A percentile compares a stretch with the other conserved stretches of the same genome.
Evolutionary conservation across 163 green algal species (phyloP).

Genomic region (Scenedesmus sp.): DNA sequence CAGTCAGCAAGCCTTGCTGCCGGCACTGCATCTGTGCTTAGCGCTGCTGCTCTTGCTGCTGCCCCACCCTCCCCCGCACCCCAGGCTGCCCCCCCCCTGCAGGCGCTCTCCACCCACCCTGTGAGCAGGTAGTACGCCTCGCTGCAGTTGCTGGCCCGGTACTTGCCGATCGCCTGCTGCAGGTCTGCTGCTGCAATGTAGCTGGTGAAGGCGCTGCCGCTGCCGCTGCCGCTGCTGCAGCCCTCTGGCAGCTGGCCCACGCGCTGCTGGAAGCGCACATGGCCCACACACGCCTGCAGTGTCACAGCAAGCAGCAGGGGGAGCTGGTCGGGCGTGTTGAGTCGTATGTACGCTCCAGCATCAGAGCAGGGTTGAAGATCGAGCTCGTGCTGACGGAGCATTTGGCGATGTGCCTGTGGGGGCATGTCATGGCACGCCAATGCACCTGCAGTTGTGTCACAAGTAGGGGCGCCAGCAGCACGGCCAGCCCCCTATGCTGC

Average conservation of each 20-base stretch:
- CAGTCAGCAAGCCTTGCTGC: too few species aligned
- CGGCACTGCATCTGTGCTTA: too few species aligned
- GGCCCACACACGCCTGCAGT: slow-evolving; percentile 15
- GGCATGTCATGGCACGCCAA: too few species aligned
- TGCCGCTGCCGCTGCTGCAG: background rate
- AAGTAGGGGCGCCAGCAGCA: background rate
- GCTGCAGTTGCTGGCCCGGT: slow-evolving; percentile 45
- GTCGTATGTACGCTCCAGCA: too few species aligned
- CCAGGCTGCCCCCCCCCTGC: too few species aligned
- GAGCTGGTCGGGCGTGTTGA: background rate
- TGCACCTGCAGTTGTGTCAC: too few species aligned
- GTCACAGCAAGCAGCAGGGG: background rate
- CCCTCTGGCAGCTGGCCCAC: background rate
- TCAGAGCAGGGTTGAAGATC: too few species aligned
- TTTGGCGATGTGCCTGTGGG: too few species aligned
- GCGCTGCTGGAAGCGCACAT: slow-evolving; percentile 44
- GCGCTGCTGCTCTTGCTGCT: too few species aligned
- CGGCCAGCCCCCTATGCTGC: background rate
- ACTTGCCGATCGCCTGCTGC: slow-evolving; percentile 55
- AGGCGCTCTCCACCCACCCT: background rate
- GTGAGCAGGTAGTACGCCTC: slow-evolving; percentile 59
- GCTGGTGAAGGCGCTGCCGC: slow-evolving; percentile 46
- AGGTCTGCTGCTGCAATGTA: slow-evolving; percentile 49
- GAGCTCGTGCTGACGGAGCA: too few species aligned
- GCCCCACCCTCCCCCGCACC: too few species aligned